Percentiles rank a stretch among this genome's conserved stretches.
phyloP scores from a whole-genome alignment of 169 alveolate genomes.

The Theileria parva region DNA sequence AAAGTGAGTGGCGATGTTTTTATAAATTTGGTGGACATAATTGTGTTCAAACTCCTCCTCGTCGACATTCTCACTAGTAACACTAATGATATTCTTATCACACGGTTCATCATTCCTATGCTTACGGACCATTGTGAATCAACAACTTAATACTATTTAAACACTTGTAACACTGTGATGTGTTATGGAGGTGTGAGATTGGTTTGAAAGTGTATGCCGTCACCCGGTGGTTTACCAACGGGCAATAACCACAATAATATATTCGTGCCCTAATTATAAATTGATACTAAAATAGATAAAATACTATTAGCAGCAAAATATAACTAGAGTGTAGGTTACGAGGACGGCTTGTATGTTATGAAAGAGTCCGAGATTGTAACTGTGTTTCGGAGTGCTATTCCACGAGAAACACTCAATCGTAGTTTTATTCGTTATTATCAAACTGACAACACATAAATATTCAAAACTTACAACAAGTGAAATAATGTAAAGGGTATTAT shows the following conservation, averaged over 20 bases:
- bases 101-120: background rate
- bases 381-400: constrained; percentile 11
- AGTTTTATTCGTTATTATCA: constrained; percentile 44
- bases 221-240: constrained; percentile 49
- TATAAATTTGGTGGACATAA: constrained; percentile 46
- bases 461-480: constrained; percentile 40
- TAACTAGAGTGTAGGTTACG: constrained; percentile 12
- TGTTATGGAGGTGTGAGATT: background rate
- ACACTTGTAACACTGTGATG: background rate
- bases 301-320: too few species aligned
- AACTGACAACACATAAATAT: constrained; percentile 11
- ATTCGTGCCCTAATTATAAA: constrained; percentile 39
- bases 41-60: constrained; percentile 21
- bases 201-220: constrained; percentile 51
- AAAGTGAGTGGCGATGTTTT: constrained; percentile 52
- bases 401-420: constrained; percentile 60
- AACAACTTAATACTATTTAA: background rate
- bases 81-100: constrained; percentile 35
- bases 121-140: constrained; percentile 11
- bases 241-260: constrained; percentile 53
- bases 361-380: constrained; percentile 50
- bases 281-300: background rate
- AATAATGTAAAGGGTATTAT: constrained; percentile 56
- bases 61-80: constrained; percentile 12
- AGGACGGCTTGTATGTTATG: constrained; percentile 41